These are phyloP conservation scores for Blastocystis sp. DNA, from an alignment of 352 stramenopile genomes.

Conservation along the genomic window DNA sequence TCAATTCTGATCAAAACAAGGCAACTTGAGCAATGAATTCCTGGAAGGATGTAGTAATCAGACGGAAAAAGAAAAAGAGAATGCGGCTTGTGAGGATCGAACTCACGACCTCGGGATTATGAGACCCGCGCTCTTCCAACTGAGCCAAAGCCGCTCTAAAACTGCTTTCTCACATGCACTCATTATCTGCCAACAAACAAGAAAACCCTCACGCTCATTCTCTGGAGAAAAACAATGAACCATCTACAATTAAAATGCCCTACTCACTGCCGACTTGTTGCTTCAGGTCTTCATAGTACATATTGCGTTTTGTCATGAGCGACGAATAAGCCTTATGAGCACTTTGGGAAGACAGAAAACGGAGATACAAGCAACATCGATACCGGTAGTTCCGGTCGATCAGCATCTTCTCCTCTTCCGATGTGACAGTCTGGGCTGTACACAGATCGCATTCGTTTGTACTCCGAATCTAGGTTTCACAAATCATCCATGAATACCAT, in stretches of 20 bases:
- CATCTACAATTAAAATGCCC: background rate
- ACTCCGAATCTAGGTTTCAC: background rate
- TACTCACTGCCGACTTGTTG: background rate
- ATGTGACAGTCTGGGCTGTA: background rate
- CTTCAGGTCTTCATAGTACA: background rate
- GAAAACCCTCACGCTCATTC: background rate
- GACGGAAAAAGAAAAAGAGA: constrained; percentile 17
- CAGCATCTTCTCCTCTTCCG: background rate
- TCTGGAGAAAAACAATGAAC: background rate
- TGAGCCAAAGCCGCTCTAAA: constrained; percentile 34
- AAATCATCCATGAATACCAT: background rate
- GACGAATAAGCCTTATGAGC: background rate
- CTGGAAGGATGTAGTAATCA: too few species aligned
- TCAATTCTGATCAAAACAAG: background rate
- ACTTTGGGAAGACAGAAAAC: background rate
- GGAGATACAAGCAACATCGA: background rate
- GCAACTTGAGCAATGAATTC: background rate
- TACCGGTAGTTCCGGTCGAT: background rate
- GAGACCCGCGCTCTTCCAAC: constrained; percentile 51
- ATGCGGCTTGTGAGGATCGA: constrained; percentile 55
- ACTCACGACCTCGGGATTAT: constrained; percentile 56
- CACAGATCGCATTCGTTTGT: background rate
- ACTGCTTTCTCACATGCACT: too few species aligned
- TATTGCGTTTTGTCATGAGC: background rate
- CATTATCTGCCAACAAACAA: too few species aligned